Evolutionary conservation across 495 filamentous ascomycete species (phyloP).

Genomic region (Choiromyces venosus): DNA sequence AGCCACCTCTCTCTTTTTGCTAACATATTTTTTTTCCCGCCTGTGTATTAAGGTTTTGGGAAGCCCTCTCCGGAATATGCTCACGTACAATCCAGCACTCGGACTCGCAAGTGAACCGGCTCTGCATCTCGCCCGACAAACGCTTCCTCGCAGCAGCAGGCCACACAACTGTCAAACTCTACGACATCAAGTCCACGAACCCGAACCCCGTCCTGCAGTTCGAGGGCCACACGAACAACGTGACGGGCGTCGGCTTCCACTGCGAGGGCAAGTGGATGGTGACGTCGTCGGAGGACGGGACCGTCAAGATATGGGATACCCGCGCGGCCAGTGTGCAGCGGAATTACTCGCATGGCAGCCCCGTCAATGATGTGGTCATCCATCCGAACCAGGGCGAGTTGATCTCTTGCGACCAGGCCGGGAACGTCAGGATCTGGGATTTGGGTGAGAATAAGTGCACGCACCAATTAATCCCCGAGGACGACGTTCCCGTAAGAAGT

Average conservation of each 20-base stretch:
- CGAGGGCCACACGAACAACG: conserved; percentile 89
- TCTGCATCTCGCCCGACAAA: conserved; percentile 98
- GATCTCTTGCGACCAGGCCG: conserved; percentile 87
- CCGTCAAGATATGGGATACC: conserved; percentile 98
- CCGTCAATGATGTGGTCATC: conserved; percentile 95
- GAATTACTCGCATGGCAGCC: conserved; percentile 78
- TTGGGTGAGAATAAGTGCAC: conserved; percentile 94
- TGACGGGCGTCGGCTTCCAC: conserved; percentile 95
- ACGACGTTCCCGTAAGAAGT: conserved; percentile 84
- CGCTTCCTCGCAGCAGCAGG: conserved; percentile 91
- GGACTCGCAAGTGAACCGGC: conserved; percentile 95
- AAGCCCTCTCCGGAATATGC: conserved; percentile 94
- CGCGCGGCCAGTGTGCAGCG: conserved; percentile 79
- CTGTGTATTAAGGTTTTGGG: conserved; percentile 86
- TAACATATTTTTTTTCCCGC: conserved; percentile 11
- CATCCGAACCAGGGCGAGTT: conserved; percentile 98
- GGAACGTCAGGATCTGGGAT: conserved; percentile 94
- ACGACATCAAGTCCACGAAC: conserved; percentile 94
- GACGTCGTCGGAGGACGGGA: conserved; percentile 94
- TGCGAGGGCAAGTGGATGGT: conserved; percentile 99
- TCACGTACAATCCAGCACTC: conserved; percentile 96
- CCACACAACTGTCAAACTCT: conserved; percentile 90
- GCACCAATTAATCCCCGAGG: conserved; percentile 92
- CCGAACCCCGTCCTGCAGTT: conserved; percentile 86
- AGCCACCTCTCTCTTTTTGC: conserved; percentile 2